A percentile compares a stretch with the other conserved stretches of the same genome.
phyloP scores from a whole-genome alignment of 2,329 filamentous ascomycete genomes.

The Epichloe typhina region DNA sequence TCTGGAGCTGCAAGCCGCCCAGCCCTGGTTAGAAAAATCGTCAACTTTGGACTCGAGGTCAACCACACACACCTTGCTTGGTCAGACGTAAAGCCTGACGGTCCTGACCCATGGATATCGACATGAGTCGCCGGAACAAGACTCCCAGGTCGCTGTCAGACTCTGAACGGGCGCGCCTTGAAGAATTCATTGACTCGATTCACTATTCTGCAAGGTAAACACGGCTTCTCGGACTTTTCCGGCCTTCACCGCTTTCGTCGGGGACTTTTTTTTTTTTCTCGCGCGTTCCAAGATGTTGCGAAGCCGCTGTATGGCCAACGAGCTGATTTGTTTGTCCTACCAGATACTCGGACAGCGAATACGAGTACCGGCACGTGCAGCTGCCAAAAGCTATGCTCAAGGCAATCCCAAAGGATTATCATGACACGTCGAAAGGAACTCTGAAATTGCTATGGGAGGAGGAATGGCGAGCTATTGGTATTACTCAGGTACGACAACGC shows the following conservation, averaged over 20 bases:
- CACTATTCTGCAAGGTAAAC: constrained; percentile 82
- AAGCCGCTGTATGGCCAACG: constrained; percentile 1
- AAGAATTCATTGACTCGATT: constrained; percentile 86
- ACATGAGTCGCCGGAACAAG: constrained; percentile 76
- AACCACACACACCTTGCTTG: constrained; percentile 4
- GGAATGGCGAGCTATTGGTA: constrained; percentile 92
- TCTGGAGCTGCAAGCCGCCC: constrained; percentile 1
- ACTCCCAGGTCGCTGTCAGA: constrained; percentile 70
- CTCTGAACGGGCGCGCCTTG: constrained; percentile 66
- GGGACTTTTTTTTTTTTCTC: too few relatives aligned
- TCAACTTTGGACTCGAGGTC: not conserved
- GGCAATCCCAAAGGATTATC: constrained; percentile 88
- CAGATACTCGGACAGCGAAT: constrained; percentile 87
- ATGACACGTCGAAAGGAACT: constrained; percentile 77
- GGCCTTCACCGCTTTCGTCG: not conserved
- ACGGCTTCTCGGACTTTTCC: not conserved
- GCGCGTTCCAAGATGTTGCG: not conserved
- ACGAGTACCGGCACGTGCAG: constrained; percentile 95
- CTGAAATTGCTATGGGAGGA: constrained; percentile 96
- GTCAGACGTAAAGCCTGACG: not conserved
- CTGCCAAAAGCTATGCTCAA: constrained; percentile 98
- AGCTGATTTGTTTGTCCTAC: not conserved
- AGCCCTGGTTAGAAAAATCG: not conserved
- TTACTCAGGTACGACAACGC: constrained; percentile 64
- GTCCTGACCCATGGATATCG: constrained; percentile 40